Percentiles rank a stretch among this genome's conserved stretches.
Conservation (phyloP, 75 land plant species). For the Selaginella moellendorffii region DNA sequence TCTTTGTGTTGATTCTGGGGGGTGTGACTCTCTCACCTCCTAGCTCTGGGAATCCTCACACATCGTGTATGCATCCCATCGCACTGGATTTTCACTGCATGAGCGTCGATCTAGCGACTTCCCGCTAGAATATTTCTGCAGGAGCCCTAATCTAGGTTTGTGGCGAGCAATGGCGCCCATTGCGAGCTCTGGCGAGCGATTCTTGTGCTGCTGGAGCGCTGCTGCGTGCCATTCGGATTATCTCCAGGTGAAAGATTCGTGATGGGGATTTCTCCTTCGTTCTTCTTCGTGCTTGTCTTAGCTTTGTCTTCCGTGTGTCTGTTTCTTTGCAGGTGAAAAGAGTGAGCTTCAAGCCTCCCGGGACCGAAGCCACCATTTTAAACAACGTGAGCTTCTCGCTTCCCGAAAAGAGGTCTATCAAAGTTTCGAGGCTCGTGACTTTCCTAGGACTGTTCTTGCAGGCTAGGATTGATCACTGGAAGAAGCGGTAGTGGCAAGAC, state of each 20-base stretch:
- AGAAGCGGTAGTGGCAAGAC: conserved; percentile 99
- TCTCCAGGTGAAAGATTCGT: background rate
- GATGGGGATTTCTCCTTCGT: background rate
- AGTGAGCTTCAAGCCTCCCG: conserved; percentile 67
- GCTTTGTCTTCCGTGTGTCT: background rate
- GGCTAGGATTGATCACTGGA: conserved; percentile 85
- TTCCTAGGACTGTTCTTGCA: conserved; percentile 19
- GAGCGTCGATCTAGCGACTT: background rate
- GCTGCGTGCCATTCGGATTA: background rate
- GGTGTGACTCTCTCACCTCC: too few species aligned
- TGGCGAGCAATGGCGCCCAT: background rate
- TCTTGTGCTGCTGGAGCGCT: background rate
- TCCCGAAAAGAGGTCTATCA: conserved; percentile 14
- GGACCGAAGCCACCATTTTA: conserved; percentile 56
- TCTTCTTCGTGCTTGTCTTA: background rate
- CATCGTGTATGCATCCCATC: too few species aligned
- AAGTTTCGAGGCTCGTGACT: background rate
- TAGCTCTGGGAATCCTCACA: too few species aligned
- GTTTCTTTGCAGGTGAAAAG: conserved; percentile 55
- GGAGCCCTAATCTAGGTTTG: background rate
- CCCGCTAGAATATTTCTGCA: background rate
- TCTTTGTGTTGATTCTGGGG: background rate
- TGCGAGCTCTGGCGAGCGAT: background rate
- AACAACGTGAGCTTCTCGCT: conserved; percentile 62
- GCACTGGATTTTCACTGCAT: background rate